phyloP scores from a whole-genome alignment of 306 rosid species.

The Trifolium pratense region DNA sequence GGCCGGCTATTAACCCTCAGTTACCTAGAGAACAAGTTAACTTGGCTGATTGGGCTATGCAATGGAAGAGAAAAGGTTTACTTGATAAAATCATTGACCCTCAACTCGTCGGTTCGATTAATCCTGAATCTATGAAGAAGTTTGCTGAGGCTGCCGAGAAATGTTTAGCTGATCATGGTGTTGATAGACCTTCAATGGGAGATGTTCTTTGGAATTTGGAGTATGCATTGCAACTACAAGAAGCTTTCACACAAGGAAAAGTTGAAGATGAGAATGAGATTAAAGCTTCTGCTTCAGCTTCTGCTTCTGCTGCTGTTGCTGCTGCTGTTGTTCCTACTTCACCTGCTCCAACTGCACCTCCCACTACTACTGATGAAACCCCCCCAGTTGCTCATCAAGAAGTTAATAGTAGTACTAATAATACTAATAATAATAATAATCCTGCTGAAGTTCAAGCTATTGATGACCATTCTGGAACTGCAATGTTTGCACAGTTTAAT shows the following conservation, averaged over 20 bases:
- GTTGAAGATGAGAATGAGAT: constrained; percentile 54
- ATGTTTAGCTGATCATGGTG: constrained; percentile 69
- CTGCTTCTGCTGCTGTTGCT: constrained; percentile 33
- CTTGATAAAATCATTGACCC: constrained; percentile 68
- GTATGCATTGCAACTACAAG: constrained; percentile 71
- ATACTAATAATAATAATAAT: too few species aligned
- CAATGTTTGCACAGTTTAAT: constrained; percentile 66
- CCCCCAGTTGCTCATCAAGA: constrained; percentile 13
- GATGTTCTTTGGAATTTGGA: constrained; percentile 73
- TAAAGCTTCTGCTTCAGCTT: constrained; percentile 29
- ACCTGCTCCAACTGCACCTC: not conserved
- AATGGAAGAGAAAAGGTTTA: constrained; percentile 66
- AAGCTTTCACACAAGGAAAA: constrained; percentile 60
- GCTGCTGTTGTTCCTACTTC: not conserved
- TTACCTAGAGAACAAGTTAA: constrained; percentile 67
- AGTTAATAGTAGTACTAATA: not conserved
- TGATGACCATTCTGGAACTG: constrained; percentile 76
- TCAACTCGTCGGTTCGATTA: constrained; percentile 48
- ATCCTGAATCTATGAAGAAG: constrained; percentile 65
- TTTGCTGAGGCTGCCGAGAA: constrained; percentile 73
- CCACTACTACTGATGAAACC: constrained; percentile 25
- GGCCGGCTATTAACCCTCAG: constrained; percentile 63
- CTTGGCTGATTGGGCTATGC: constrained; percentile 72
- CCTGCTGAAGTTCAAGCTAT: constrained; percentile 41
- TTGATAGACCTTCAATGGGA: constrained; percentile 72